These are phyloP conservation scores for Sphaerobolus stellatus DNA, from an alignment of 1,284 basidiomycete genomes.

Conservation along the genomic window DNA sequence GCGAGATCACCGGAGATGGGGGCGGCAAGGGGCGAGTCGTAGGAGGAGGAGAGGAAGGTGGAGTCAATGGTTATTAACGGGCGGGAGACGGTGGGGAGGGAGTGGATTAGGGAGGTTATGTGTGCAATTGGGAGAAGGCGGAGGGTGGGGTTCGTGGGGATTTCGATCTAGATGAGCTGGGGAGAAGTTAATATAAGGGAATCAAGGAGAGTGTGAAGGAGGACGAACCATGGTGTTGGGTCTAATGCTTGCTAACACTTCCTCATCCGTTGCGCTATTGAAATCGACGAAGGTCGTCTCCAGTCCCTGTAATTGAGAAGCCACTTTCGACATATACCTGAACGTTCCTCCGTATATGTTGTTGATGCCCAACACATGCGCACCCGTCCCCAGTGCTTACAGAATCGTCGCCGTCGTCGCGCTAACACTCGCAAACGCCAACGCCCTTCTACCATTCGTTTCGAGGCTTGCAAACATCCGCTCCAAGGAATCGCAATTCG, in stretches of 20 bases:
- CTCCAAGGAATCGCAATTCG: conserved; percentile 84
- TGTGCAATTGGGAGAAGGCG: conserved; percentile 78
- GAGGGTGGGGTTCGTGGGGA: conserved; percentile 93
- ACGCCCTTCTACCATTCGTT: too few species aligned
- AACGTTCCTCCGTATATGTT: conserved; percentile 94
- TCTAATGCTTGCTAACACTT: conserved; percentile 62
- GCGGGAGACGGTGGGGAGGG: conserved; percentile 45
- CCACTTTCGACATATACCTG: conserved; percentile 81
- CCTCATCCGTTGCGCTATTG: conserved; percentile 63
- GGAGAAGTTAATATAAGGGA: conserved; percentile 3
- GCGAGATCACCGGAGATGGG: conserved; percentile 80
- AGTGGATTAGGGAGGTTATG: conserved; percentile 50
- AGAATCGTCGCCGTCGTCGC: conserved; percentile 85
- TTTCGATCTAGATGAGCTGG: conserved; percentile 93
- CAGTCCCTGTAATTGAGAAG: conserved; percentile 68
- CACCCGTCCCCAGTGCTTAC: conserved; percentile 68
- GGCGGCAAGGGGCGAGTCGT: conserved; percentile 76
- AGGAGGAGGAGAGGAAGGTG: conserved; percentile 92
- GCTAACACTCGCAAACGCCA: conserved; percentile 86
- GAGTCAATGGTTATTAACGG: conserved; percentile 85
- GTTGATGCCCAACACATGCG: conserved; percentile 86
- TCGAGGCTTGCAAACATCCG: conserved; percentile 72
- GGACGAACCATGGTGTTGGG: conserved; percentile 77
- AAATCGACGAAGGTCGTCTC: conserved; percentile 86
- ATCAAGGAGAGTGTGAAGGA: neutral